Evolutionary conservation across 1,139 yeast genomes (phyloP).

Genomic region (Zygosaccharomyces sapae): DNA sequence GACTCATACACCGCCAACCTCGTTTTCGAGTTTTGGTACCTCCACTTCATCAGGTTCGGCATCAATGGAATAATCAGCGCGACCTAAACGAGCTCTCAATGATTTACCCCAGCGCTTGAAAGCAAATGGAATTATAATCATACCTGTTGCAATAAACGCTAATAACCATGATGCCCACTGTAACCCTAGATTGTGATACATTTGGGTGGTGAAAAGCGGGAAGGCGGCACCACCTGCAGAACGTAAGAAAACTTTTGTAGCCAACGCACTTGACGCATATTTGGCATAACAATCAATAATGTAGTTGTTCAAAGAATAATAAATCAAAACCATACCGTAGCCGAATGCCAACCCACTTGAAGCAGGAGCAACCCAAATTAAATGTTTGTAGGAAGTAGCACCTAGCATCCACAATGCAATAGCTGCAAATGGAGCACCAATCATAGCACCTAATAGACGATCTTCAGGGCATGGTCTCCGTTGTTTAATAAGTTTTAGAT

Average conservation of each 20-base stretch:
- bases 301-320: constrained; percentile 81
- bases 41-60: no score
- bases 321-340: constrained; percentile 85
- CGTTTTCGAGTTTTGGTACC: background rate
- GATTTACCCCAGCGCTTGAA: constrained; percentile 67
- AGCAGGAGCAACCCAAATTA: constrained; percentile 94
- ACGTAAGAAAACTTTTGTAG: constrained; percentile 84
- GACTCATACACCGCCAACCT: background rate
- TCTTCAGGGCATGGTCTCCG: constrained; percentile 82
- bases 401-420: constrained; percentile 83
- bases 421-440: constrained; percentile 87
- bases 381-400: constrained; percentile 73
- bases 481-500: constrained; percentile 47
- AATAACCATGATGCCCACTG: constrained; percentile 74
- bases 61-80: constrained; percentile 54
- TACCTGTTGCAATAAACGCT: constrained; percentile 78
- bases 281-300: constrained; percentile 83
- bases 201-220: constrained; percentile 71
- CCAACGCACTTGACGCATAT: constrained; percentile 83
- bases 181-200: constrained; percentile 65
- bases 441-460: constrained; percentile 79
- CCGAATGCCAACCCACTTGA: constrained; percentile 87
- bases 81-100: constrained; percentile 62
- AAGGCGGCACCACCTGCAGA: constrained; percentile 74
- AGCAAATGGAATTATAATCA: constrained; percentile 76